Conservation (phyloP, 73 alveolate species). For the Strombidium stylifer region DNA sequence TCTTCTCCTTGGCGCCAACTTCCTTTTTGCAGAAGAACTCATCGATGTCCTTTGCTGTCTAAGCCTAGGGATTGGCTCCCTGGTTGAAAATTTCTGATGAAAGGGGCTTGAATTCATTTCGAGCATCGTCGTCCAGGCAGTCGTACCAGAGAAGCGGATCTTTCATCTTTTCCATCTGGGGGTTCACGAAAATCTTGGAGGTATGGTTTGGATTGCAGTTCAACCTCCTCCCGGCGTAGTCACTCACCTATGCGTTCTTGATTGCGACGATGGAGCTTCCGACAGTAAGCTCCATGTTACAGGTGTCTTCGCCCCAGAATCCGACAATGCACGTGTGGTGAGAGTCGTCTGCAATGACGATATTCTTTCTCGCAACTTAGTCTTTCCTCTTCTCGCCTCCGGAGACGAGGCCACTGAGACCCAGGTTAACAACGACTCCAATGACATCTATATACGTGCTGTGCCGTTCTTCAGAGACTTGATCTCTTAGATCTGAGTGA, state of each 20-base stretch:
- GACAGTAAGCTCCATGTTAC: not conserved
- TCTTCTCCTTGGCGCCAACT: no score
- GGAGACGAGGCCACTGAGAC: no score
- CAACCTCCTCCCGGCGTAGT: slow-evolving; percentile 6
- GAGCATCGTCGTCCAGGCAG: not conserved
- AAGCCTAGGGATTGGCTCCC: no score
- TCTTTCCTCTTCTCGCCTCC: slow-evolving; percentile 40
- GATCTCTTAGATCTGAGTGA: slow-evolving; percentile 25
- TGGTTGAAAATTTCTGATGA: no score
- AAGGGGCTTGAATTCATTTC: no score
- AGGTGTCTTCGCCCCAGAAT: slow-evolving; percentile 49
- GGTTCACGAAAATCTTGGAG: not conserved
- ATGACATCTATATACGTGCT: slow-evolving; percentile 24
- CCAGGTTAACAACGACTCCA: slow-evolving; percentile 15
- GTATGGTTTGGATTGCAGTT: slow-evolving; percentile 18
- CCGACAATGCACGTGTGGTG: slow-evolving; percentile 29
- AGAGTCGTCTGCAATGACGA: slow-evolving; percentile 31
- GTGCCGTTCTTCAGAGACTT: slow-evolving; percentile 36
- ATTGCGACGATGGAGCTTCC: slow-evolving; percentile 8
- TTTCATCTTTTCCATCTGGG: slow-evolving; percentile 6
- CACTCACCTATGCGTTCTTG: slow-evolving; percentile 5
- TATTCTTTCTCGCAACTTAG: slow-evolving; percentile 33
- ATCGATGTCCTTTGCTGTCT: no score
- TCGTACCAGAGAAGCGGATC: slow-evolving; percentile 14
- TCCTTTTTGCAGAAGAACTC: no score